These are phyloP conservation scores for Penicillium sp. DNA, from an alignment of 2,329 filamentous ascomycete genomes.

Conservation along the genomic window DNA sequence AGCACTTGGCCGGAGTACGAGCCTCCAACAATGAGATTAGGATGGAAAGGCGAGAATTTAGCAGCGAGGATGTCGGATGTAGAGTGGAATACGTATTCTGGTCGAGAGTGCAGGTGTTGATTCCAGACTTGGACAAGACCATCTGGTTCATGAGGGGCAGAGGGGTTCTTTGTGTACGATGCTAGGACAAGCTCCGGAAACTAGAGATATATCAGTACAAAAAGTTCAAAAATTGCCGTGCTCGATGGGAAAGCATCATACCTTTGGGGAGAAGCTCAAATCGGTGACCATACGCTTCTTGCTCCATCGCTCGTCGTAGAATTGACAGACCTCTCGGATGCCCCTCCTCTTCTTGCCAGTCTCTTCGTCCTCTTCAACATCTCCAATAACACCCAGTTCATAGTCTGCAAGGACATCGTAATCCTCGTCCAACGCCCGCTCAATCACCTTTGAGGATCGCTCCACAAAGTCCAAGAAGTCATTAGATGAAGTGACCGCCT, in stretches of 20 bases:
- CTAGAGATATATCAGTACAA: conserved; percentile 41
- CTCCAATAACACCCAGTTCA: conserved; percentile 71
- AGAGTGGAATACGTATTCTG: conserved; percentile 95
- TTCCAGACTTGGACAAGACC: conserved; percentile 98
- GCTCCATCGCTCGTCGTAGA: conserved; percentile 93
- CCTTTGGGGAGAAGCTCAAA: conserved; percentile 91
- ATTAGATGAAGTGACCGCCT: conserved; percentile 85
- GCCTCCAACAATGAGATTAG: conserved; percentile 92
- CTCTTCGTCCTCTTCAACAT: conserved; percentile 78
- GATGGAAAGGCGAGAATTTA: conserved; percentile 98
- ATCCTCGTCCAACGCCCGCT: conserved; percentile 90
- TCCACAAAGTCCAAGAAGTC: conserved; percentile 97
- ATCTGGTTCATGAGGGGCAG: conserved; percentile 89
- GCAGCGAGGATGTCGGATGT: conserved; percentile 94
- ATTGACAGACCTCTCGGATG: conserved; percentile 82
- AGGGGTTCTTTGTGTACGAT: conserved; percentile 95
- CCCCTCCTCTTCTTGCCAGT: conserved; percentile 50
- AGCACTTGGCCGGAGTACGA: conserved; percentile 96
- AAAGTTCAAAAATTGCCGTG: neutral
- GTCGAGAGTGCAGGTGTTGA: conserved; percentile 86
- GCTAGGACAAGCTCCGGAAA: conserved; percentile 91
- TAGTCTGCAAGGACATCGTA: conserved; percentile 97
- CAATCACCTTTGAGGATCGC: conserved; percentile 93
- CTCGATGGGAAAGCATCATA: conserved; percentile 33
- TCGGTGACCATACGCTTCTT: conserved; percentile 97